Conservation (phyloP, 2,329 filamentous ascomycete genomes). For the Furcasterigmium sp. region DNA sequence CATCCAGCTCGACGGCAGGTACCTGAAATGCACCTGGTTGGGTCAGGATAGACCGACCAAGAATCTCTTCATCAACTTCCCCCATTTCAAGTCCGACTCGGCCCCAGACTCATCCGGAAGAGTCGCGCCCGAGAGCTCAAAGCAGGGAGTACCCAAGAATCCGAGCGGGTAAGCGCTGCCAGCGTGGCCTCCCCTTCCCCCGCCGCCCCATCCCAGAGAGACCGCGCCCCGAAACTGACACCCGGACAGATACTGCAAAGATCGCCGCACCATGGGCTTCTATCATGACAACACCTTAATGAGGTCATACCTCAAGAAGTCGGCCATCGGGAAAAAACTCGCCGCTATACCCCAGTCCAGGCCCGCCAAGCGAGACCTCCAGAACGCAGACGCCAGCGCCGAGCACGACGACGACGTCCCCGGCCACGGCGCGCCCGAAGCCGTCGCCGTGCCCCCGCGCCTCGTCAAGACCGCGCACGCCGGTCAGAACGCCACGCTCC, state of each 20-base stretch:
- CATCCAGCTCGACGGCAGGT: neutral
- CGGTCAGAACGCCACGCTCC: conserved; percentile 19
- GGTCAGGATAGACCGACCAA: neutral
- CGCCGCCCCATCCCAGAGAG: neutral
- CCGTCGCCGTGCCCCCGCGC: neutral
- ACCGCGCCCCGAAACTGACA: neutral
- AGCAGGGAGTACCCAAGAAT: too few relatives aligned
- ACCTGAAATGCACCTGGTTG: neutral
- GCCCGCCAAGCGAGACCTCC: neutral
- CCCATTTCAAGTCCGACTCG: neutral
- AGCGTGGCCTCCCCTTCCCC: neutral
- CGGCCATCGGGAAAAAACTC: too few relatives aligned
- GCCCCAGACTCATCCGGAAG: neutral
- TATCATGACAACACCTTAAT: neutral
- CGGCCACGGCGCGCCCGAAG: neutral
- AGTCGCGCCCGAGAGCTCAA: too few relatives aligned
- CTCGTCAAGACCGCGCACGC: conserved; percentile 14
- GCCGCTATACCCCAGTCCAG: too few relatives aligned
- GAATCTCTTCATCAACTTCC: neutral
- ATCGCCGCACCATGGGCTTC: neutral
- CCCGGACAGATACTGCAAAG: neutral
- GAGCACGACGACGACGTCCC: neutral
- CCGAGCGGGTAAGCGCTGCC: too few relatives aligned
- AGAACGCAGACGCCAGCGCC: neutral
- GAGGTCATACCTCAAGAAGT: too few relatives aligned